Evolutionary conservation across 2,329 filamentous ascomycete species (phyloP).

Genomic region (Emmonsia crescens): DNA sequence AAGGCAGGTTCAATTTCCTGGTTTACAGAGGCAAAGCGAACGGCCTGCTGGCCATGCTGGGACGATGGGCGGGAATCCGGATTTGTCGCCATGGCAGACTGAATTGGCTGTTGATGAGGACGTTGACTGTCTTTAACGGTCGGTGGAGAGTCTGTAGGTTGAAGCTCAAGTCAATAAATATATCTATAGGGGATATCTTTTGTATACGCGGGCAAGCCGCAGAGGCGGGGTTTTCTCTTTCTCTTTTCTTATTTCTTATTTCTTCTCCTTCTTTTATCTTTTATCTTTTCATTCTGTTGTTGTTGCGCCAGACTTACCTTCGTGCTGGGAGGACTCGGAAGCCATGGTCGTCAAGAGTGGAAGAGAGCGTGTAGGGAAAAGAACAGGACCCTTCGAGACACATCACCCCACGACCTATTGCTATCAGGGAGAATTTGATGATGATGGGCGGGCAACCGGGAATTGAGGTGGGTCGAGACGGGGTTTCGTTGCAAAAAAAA

Average conservation of each 20-base stretch:
- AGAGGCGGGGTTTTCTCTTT: background rate
- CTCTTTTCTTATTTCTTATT: too few species aligned
- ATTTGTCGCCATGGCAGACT: conserved; percentile 19
- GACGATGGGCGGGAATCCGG: conserved; percentile 10
- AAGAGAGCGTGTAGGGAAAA: background rate
- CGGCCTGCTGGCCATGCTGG: conserved; percentile 36
- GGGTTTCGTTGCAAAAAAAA: background rate
- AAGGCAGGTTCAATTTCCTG: conserved; percentile 54
- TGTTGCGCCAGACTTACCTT: background rate
- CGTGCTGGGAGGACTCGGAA: background rate
- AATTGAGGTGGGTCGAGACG: background rate
- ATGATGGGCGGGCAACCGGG: background rate
- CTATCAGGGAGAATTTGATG: background rate
- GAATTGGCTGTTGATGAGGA: conserved; percentile 10
- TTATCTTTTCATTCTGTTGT: background rate
- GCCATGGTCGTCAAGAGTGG: background rate
- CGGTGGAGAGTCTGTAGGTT: background rate
- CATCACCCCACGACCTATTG: background rate
- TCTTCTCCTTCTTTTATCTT: background rate
- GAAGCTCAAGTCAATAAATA: background rate
- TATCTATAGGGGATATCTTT: too few species aligned
- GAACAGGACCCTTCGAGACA: background rate
- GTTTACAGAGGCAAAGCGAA: conserved; percentile 61
- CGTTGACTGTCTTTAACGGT: background rate
- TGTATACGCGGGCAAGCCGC: too few species aligned